Evolutionary conservation across 441 rosid species (phyloP), one percentile per base, ranked within the genome.

Genomic region (Lepidium campestre): DNA sequence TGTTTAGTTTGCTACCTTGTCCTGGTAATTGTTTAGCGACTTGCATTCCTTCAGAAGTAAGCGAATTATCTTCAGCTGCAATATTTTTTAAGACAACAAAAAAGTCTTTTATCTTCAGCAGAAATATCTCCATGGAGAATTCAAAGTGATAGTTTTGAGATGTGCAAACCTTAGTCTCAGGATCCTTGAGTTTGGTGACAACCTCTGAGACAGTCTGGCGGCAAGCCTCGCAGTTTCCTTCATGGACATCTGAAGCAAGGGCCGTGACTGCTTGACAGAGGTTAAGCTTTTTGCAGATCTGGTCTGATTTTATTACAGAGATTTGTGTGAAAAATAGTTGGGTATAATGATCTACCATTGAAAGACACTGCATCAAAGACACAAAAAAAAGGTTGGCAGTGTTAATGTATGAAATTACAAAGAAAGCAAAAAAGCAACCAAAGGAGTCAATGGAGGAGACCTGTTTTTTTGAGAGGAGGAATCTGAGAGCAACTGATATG

Each of bases 61-160:
- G 75, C 90, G 86, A 19, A 93, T 67, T 37, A 93, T 81, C 79
- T 90, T 96, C 52, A 90, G 75, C 97, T 90, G 93, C 59, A 49
- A 15, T 4, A 20, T 12, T 29, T 22, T 20, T 36, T 42, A 61
- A 17, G 34, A 74, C 6, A 14, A 50, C 40, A 45, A 18, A 23
- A 70, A 23, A 14, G 54, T 52, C 10, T 39, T 9, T 22, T 1
- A 50, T 9, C 20, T n/a, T 50, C 7, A 50, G 36, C 36, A 49
- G 55, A 27, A 23, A 48, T 11, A 22, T 22, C 46, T 57, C 5
- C 12, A 12, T 1, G 20, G 19, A 57, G 19, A 22, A 22, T 5
- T 57, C 17, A 19, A 7, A 7, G 17, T 49, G 7, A 34, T 10
- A 35, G 29, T 18, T 34, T 34, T 34, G 1, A 1, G 14, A 61